Evolutionary conservation across 805 yeast species (phyloP), one percentile per base, ranked within the genome.

Genomic region (Suhomyces xylopsoci): DNA sequence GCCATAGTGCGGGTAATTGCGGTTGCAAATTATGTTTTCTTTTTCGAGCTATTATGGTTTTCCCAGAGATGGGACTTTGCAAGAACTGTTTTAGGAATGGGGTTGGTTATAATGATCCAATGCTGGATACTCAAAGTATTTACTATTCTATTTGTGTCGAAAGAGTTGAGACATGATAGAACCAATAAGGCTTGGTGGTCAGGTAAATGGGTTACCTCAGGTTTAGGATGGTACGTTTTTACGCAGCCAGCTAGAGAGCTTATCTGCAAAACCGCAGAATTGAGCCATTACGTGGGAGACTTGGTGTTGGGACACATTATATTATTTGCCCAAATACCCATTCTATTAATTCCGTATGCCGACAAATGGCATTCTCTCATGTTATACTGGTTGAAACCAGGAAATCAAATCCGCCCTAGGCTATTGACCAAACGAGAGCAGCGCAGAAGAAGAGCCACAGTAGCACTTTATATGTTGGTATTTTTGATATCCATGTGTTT

Each of bases 151-250:
- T 56, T 85, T 4, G 64, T 88, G 41, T 80, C 88, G 7, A 76
- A 86, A 47, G 96, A 90, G 61, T 78, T 78, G 58, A 79, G 76
- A 52, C 82, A 79, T 57, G 87, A 80, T 55, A 78, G 73, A 45
- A 69, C 88, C 0, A 88, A 85, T 59, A 64, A 80, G 36, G 85
- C 92, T 2, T 86, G 90, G 90, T 87, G 92, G 59, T 80, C 89
- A 9, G 91, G 92, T 0, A 81, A 77, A 51, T 87, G 93, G 93
- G 61, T 79, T 46, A 77, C 76, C 12, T 76, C 84, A 0, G 84
- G 84, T 0, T 71, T 86, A 45, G 90, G 91, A 0, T 81, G 85
- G 82, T 66, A 78, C 46, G 70, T 81, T 0, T 49, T 86, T 5
- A 70, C 84, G 2, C 91, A 85, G 56, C 91, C 91, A 1, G 54